phyloP scores from a whole-genome alignment of 768 basidiomycete genomes.

The Mycena belliarum region DNA sequence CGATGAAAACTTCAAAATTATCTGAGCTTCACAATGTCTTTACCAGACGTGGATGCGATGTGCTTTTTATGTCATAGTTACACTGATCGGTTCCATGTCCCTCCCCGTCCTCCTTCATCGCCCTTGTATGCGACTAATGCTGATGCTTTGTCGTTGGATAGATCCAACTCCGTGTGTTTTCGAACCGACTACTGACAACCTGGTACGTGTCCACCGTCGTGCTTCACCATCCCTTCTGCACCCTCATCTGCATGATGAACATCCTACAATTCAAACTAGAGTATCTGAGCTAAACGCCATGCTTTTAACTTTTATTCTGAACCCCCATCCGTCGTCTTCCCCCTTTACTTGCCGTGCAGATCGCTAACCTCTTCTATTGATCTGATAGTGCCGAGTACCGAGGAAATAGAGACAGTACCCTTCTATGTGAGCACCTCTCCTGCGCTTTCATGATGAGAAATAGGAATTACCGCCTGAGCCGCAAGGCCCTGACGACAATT shows the following conservation, averaged over 20 bases:
- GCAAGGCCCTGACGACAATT: constrained; percentile 66
- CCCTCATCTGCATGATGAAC: constrained; percentile 52
- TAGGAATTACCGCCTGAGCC: no score
- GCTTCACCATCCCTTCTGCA: not conserved
- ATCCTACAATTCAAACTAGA: constrained; percentile 79
- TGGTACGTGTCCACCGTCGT: constrained; percentile 11
- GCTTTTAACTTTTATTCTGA: constrained; percentile 76
- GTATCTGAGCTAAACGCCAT: constrained; percentile 79
- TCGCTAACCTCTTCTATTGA: not conserved
- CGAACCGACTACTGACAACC: not conserved
- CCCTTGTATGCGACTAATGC: no score
- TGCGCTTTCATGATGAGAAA: constrained; percentile 51
- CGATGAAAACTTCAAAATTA: constrained; percentile 54
- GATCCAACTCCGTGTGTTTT: no score
- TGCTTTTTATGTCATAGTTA: constrained; percentile 83
- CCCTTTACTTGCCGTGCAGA: not conserved
- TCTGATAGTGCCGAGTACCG: constrained; percentile 14
- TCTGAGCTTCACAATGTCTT: constrained; percentile 33
- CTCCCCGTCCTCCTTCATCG: constrained; percentile 1
- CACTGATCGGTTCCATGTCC: constrained; percentile 66
- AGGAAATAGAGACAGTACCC: no score
- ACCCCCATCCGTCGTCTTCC: constrained; percentile 9
- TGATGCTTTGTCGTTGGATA: no score
- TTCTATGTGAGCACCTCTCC: constrained; percentile 38
- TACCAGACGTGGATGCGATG: constrained; percentile 52